Percentiles rank a stretch among this genome's conserved stretches.
Conservation (phyloP, 2,329 filamentous ascomycete genomes). For the Alternaria incomplexa region DNA sequence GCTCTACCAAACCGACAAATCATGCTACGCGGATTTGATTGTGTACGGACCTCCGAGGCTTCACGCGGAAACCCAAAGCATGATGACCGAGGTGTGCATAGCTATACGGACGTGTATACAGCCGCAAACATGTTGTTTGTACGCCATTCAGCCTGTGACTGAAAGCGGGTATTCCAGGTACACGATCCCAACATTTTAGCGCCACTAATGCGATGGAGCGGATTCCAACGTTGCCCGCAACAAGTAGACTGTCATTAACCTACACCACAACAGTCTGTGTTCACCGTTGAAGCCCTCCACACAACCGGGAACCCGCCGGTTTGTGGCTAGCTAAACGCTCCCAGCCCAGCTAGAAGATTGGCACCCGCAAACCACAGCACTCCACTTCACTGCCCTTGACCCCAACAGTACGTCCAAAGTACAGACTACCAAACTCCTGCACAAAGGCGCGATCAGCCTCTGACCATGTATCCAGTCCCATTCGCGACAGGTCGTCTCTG, state of each 20-base stretch:
- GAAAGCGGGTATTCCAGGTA: slow-evolving; percentile 15
- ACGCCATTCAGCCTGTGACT: not conserved
- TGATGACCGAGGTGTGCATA: slow-evolving; percentile 1
- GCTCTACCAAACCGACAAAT: not conserved
- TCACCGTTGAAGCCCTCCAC: not conserved
- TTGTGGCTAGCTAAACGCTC: slow-evolving; percentile 1
- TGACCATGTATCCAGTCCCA: slow-evolving; percentile 83
- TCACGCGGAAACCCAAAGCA: not conserved
- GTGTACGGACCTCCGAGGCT: not conserved
- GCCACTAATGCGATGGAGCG: slow-evolving; percentile 1
- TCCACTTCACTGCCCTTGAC: slow-evolving; percentile 74
- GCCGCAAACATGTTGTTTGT: not conserved
- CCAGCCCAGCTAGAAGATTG: slow-evolving; percentile 27
- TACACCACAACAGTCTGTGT: not conserved
- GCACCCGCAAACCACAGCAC: slow-evolving; percentile 73
- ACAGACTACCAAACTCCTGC: slow-evolving; percentile 65
- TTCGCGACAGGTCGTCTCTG: slow-evolving; percentile 68
- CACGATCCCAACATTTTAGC: slow-evolving; percentile 1
- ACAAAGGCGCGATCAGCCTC: slow-evolving; percentile 72
- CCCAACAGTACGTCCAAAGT: slow-evolving; percentile 68
- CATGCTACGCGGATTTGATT: not conserved
- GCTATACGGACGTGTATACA: not conserved
- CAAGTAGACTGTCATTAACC: not conserved
- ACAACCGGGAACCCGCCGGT: slow-evolving; percentile 8
- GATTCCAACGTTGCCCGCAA: not conserved